Conservation (phyloP, 768 basidiomycete species). For the Leccinum subtestaceum region DNA sequence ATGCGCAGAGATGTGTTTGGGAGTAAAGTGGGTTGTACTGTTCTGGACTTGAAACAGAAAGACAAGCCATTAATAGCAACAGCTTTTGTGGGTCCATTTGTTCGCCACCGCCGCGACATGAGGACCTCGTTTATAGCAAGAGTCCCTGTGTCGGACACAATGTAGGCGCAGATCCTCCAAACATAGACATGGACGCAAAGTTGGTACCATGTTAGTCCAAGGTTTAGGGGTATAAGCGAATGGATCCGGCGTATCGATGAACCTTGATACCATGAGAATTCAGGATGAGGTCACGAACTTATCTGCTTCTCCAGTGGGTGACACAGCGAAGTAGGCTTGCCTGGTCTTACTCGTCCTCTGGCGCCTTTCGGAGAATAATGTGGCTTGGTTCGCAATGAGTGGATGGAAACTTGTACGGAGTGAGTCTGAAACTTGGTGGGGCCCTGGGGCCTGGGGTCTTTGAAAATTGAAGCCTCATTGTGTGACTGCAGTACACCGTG, state of each 20-base stretch:
- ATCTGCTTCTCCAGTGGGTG: not conserved
- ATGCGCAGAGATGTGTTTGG: not conserved
- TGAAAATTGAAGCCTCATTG: too few relatives aligned
- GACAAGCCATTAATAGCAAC: constrained; percentile 7
- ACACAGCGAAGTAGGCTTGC: not conserved
- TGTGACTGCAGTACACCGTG: too few relatives aligned
- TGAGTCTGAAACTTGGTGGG: too few relatives aligned
- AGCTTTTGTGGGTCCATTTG: constrained; percentile 1
- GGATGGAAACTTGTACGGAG: too few relatives aligned
- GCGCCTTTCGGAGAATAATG: too few relatives aligned
- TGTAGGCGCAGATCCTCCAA: constrained; percentile 13
- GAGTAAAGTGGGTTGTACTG: not conserved
- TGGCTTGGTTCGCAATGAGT: too few relatives aligned
- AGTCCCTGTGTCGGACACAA: not conserved
- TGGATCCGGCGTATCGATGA: constrained; percentile 6
- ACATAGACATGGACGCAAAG: constrained; percentile 24
- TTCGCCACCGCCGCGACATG: constrained; percentile 2
- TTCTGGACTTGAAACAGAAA: not conserved
- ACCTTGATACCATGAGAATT: constrained; percentile 20
- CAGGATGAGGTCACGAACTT: not conserved
- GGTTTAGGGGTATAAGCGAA: not conserved
- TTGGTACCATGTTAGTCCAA: constrained; percentile 10
- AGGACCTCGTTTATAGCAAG: not conserved
- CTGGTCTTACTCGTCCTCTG: too few relatives aligned
- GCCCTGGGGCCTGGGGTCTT: too few relatives aligned